Conservation (phyloP, 306 rosid species). For the Cucurbita pepo region DNA sequence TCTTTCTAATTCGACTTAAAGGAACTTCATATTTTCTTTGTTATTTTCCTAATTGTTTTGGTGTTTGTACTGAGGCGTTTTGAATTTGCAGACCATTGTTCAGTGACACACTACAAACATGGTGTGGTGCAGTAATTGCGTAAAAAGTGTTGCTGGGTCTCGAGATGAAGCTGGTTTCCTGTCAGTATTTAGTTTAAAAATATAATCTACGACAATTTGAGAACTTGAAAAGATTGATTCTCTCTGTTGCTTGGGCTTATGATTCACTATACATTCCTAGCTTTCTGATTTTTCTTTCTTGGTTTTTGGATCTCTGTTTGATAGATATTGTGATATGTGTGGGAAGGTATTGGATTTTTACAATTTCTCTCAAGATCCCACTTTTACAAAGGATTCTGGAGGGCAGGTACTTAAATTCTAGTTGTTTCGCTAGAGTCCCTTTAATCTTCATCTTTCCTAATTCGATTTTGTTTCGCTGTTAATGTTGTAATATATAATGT, state of each 20-base stretch:
- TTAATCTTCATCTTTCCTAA: neutral
- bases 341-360: constrained; percentile 15
- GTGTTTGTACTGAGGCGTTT: neutral
- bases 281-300: neutral
- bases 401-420: constrained; percentile 10
- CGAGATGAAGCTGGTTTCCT: constrained; percentile 3
- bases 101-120: neutral
- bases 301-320: neutral
- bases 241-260: neutral
- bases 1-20: neutral
- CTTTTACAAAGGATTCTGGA: constrained; percentile 5
- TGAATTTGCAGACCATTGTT: neutral
- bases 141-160: neutral
- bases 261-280: neutral
- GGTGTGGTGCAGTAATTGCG: constrained; percentile 9
- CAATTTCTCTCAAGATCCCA: constrained; percentile 6
- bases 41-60: neutral
- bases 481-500: neutral
- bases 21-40: neutral
- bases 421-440: neutral
- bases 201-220: neutral
- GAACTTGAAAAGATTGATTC: neutral
- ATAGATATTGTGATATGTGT: constrained; percentile 10
- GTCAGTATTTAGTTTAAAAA: neutral
- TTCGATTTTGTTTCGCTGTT: neutral